Percentiles rank a stretch among this genome's conserved stretches.
Evolutionary conservation across 1,284 basidiomycete species (phyloP).

Genomic region (Pulveroboletus sp.): DNA sequence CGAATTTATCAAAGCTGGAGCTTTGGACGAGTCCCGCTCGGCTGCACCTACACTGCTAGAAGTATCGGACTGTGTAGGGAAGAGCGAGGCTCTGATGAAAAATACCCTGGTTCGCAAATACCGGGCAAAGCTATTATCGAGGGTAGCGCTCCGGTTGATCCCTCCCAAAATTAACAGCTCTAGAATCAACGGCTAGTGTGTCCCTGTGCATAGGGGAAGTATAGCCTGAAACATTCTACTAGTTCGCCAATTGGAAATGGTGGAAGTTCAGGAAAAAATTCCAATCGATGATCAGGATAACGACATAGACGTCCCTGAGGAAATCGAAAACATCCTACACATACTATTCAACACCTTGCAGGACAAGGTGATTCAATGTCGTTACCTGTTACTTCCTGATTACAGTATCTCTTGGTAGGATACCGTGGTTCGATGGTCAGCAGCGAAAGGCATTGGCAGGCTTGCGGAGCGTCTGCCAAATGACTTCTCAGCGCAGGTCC

Average conservation of each 20-base stretch:
- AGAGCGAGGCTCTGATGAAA: slow-evolving; percentile 41
- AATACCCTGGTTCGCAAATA: slow-evolving; percentile 72
- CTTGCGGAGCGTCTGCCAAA: slow-evolving; percentile 79
- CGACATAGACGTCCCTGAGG: slow-evolving; percentile 77
- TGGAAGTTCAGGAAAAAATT: slow-evolving; percentile 3
- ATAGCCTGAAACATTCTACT: slow-evolving; percentile 11
- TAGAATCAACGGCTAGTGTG: slow-evolving; percentile 39
- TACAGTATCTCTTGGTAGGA: slow-evolving; percentile 55
- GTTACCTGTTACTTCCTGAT: slow-evolving; percentile 2
- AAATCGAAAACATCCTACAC: slow-evolving; percentile 77
- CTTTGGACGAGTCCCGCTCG: slow-evolving; percentile 53
- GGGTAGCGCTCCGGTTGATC: slow-evolving; percentile 64
- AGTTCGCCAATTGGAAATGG: slow-evolving; percentile 30
- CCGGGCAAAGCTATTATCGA: slow-evolving; percentile 63
- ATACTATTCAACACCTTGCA: slow-evolving; percentile 76
- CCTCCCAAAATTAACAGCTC: slow-evolving; percentile 45
- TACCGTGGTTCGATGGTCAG: slow-evolving; percentile 92
- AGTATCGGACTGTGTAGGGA: slow-evolving; percentile 45
- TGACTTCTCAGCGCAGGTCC: slow-evolving; percentile 77
- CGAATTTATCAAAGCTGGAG: slow-evolving; percentile 68
- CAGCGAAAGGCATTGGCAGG: slow-evolving; percentile 90
- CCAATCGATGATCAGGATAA: slow-evolving; percentile 36
- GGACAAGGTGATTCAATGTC: slow-evolving; percentile 64
- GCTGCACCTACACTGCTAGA: slow-evolving; percentile 47
- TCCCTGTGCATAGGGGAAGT: background rate